phyloP scores from a whole-genome alignment of 495 filamentous ascomycete genomes.

The Penicillium manginii region DNA sequence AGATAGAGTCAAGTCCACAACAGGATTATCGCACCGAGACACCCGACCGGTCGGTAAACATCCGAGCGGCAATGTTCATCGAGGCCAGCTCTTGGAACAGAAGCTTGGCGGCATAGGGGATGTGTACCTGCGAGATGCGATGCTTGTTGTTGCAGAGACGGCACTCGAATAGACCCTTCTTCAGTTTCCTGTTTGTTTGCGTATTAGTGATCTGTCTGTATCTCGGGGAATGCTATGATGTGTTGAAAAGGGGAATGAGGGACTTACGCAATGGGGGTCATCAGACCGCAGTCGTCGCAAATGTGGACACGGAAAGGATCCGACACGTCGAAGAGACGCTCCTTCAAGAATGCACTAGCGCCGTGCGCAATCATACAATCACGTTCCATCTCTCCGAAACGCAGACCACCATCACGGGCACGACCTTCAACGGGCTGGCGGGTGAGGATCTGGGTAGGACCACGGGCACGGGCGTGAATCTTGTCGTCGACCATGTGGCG shows the following conservation, averaged over 20 bases:
- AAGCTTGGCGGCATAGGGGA: slow-evolving; percentile 97
- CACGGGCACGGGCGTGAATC: slow-evolving; percentile 95
- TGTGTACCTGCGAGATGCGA: slow-evolving; percentile 93
- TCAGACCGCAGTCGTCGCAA: slow-evolving; percentile 97
- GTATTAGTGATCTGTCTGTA: slow-evolving; percentile 5
- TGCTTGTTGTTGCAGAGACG: slow-evolving; percentile 98
- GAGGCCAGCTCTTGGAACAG: slow-evolving; percentile 96
- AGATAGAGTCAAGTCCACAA: slow-evolving; percentile 6
- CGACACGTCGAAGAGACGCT: slow-evolving; percentile 93
- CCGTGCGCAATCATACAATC: slow-evolving; percentile 99
- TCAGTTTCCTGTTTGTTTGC: slow-evolving; percentile 72
- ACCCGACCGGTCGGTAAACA: slow-evolving; percentile 79
- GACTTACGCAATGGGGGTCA: slow-evolving; percentile 98
- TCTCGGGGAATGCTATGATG: neutral
- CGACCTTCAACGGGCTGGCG: slow-evolving; percentile 98
- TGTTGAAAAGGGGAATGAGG: neutral
- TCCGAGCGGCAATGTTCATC: slow-evolving; percentile 97
- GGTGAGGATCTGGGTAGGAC: slow-evolving; percentile 95
- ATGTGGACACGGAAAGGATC: slow-evolving; percentile 99
- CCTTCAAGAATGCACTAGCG: slow-evolving; percentile 94
- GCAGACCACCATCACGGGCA: slow-evolving; percentile 94
- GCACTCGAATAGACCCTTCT: slow-evolving; percentile 93
- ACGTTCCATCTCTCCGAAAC: slow-evolving; percentile 99
- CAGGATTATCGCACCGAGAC: slow-evolving; percentile 44
- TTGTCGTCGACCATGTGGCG: slow-evolving; percentile 99